These are phyloP conservation scores for Chaetomidium leptoderma DNA, from an alignment of 495 filamentous ascomycete species.

Conservation along the genomic window DNA sequence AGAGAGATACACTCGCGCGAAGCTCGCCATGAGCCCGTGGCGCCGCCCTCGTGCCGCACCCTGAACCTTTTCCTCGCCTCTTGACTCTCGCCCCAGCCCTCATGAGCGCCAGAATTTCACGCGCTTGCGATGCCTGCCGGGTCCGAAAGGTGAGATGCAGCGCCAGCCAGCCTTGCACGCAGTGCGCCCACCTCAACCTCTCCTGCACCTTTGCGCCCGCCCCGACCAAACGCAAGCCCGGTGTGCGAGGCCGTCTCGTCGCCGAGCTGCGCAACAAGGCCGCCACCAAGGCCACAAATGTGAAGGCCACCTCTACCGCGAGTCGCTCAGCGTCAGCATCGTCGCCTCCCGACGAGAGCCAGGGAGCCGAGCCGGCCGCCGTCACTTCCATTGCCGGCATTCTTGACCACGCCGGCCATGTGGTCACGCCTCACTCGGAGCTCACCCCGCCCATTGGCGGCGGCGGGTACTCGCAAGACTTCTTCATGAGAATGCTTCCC, in stretches of 20 bases:
- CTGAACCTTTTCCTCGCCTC: no score
- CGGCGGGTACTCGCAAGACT: background rate
- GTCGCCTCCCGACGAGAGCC: background rate
- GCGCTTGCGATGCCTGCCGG: conserved; percentile 1
- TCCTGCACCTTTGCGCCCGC: conserved; percentile 2
- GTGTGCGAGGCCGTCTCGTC: background rate
- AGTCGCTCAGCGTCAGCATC: background rate
- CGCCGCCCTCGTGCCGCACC: no score
- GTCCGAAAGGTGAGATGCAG: conserved; percentile 7
- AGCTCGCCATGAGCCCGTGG: no score
- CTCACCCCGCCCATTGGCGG: background rate
- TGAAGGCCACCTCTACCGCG: background rate
- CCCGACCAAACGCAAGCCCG: background rate
- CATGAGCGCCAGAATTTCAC: background rate
- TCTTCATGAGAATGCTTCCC: background rate
- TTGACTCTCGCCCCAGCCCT: no score
- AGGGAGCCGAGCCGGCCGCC: background rate
- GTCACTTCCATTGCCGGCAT: conserved; percentile 3
- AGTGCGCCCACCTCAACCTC: conserved; percentile 8
- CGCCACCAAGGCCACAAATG: background rate
- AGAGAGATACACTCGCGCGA: no score
- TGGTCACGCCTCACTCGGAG: background rate
- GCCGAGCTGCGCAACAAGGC: conserved; percentile 1
- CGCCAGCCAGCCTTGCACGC: background rate
- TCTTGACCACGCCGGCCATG: background rate